Conservation (phyloP, 179 eudicot genomes). For the Camellia oleifera region DNA sequence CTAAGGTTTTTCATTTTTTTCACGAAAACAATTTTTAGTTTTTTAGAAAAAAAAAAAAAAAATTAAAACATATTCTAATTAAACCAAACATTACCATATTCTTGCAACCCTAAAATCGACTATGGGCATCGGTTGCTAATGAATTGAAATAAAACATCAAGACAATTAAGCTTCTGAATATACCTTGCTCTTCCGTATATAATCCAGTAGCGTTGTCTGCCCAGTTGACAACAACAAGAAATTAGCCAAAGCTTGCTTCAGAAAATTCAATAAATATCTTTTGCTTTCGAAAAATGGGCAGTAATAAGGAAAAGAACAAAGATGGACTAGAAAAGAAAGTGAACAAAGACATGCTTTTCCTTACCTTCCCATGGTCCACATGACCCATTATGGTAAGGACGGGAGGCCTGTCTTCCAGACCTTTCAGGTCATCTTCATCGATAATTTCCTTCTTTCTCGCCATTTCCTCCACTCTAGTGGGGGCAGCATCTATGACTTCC, state of each 20-base stretch:
- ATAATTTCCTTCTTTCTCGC: conserved; percentile 81
- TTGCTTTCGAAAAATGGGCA: background rate
- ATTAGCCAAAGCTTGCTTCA: conserved; percentile 9
- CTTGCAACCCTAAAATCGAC: background rate
- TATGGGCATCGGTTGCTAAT: background rate
- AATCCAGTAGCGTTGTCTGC: conserved; percentile 96
- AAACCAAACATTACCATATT: no score
- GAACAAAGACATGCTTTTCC: background rate
- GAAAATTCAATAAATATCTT: background rate
- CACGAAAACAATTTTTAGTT: no score
- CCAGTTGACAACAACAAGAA: conserved; percentile 26
- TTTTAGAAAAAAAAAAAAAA: background rate
- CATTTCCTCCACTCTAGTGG: conserved; percentile 70
- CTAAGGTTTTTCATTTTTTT: no score
- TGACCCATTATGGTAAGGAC: conserved; percentile 98
- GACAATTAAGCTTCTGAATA: conserved; percentile 18
- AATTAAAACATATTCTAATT: no score
- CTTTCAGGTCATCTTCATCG: conserved; percentile 83
- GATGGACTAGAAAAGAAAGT: background rate
- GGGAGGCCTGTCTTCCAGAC: conserved; percentile 87
- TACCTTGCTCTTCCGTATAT: conserved; percentile 94
- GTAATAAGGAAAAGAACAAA: background rate
- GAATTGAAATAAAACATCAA: conserved; percentile 7
- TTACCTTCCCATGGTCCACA: conserved; percentile 98
- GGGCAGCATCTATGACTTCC: conserved; percentile 71